Evolutionary conservation across 176 grass and related monocot species (phyloP).

Genomic region (Hsuehochloa calcarea): DNA sequence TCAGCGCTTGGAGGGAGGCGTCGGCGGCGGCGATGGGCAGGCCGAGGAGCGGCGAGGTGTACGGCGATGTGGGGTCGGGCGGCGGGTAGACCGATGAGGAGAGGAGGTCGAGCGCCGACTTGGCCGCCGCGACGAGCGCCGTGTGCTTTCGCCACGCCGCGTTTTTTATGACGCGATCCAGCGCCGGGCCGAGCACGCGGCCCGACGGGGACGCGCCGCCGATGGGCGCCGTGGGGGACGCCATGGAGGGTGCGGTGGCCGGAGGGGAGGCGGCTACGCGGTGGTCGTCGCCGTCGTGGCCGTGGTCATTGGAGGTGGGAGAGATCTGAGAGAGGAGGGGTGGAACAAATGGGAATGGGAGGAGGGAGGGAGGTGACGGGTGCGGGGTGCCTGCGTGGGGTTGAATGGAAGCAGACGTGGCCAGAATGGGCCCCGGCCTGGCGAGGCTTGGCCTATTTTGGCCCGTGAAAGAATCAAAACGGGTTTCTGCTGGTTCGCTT

Average conservation of each 20-base stretch:
- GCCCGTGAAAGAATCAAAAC: too few species aligned
- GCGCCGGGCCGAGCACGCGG: constrained; percentile 74
- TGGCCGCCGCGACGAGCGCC: constrained; percentile 63
- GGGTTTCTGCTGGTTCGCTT: too few species aligned
- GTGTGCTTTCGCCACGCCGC: constrained; percentile 87
- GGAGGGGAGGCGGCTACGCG: not conserved
- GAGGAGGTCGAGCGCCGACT: constrained; percentile 78
- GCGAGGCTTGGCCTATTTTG: too few species aligned
- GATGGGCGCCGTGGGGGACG: constrained; percentile 42
- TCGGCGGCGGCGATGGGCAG: constrained; percentile 33
- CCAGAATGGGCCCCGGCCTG: too few species aligned
- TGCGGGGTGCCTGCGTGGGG: constrained; percentile 42
- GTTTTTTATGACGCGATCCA: constrained; percentile 96
- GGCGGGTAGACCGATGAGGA: constrained; percentile 37
- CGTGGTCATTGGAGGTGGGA: constrained; percentile 34
- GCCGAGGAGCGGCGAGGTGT: constrained; percentile 53
- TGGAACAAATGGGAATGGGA: constrained; percentile 39
- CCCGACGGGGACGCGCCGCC: constrained; percentile 64
- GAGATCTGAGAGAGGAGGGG: constrained; percentile 39
- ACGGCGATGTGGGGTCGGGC: constrained; percentile 38
- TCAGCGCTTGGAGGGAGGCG: constrained; percentile 39
- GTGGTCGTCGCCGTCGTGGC: not conserved
- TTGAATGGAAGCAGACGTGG: not conserved
- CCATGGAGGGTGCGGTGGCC: not conserved
- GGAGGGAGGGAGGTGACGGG: constrained; percentile 20